These are phyloP conservation scores for Diutina neorugosa DNA, from an alignment of 1,139 yeast species.

Conservation along the genomic window DNA sequence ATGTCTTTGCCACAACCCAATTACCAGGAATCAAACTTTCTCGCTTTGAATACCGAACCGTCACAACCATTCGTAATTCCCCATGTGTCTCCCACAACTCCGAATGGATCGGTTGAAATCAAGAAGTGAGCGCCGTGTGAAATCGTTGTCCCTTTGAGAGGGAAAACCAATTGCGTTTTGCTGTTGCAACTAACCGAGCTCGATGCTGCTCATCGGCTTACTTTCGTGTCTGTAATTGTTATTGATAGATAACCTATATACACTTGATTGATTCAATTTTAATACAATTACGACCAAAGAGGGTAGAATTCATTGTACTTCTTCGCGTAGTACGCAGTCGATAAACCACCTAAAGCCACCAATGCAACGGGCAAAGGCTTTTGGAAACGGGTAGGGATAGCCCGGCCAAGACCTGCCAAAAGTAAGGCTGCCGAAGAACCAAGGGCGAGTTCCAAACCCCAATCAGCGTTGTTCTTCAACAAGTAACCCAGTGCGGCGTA, in stretches of 20 bases:
- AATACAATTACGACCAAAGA: neutral
- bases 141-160: too few species aligned
- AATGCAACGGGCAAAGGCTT: constrained; percentile 71
- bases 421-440: constrained; percentile 56
- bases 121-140: neutral
- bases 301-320: constrained; percentile 60
- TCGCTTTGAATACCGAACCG: constrained; percentile 43
- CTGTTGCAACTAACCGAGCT: too few species aligned
- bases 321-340: constrained; percentile 57
- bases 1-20: neutral
- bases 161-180: too few species aligned
- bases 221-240: too few species aligned
- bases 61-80: constrained; percentile 56
- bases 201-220: too few species aligned
- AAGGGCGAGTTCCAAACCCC: constrained; percentile 73
- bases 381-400: constrained; percentile 41
- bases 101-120: constrained; percentile 14
- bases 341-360: constrained; percentile 49
- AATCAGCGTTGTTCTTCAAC: constrained; percentile 57
- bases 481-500: constrained; percentile 76
- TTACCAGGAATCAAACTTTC: constrained; percentile 15
- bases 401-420: constrained; percentile 60
- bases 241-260: neutral
- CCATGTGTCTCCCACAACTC: constrained; percentile 47
- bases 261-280: neutral